Base-by-base conservation (phyloP, 768 basidiomycete species). In the Tylopilus plumbeoviolaceoides region DNA sequence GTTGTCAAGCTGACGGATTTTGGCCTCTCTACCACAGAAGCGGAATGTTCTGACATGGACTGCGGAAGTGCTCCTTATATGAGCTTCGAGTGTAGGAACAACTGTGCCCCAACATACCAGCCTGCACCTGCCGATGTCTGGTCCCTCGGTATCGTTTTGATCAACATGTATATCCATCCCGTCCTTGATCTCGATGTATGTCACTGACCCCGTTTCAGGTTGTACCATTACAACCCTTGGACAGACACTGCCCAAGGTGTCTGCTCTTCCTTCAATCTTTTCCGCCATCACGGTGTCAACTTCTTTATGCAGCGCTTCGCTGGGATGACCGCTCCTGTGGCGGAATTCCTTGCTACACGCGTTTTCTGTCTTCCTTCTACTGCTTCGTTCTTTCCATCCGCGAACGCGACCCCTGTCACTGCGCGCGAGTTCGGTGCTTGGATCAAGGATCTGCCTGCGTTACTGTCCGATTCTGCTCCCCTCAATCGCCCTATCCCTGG, bases 161-260 rank as follows among this genome's bases (percentile, higher is more conserved):
- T 99, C 79, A 99, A 99, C 71, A 95, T 98, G 91, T 90, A 61
- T 33, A 84, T 76, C 15, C 42, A 14, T 28, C 5, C 10, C 18
- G 15, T 28, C 44, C 25, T 44, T 52, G 47, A 47, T 53, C 6
- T 20, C 17, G 10, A 11, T 27, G 23, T 18, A 5, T 39, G 11
- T 33, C 21, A 48, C 54, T 58, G 31, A 61, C 50, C 17, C 35
- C 54, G 17, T 44, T 48, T 21, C 61, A 91, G 90, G 90, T 78
- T 98, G 68, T 99, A 98, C 73, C 97, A 99, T 72, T 90, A 80
- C 73, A 98, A 98, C 70, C 95, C 95, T 25, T 99, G 97, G 97
- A 90, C 90, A 42, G 95, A 98, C 67, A 95, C 95, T 2, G 80
- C 85, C 30, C 79, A 86, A 57, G 89, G 86, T 61, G 82, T 80